Conservation (phyloP, 768 basidiomycete species). For the Rhizopogon vesiculosus region DNA sequence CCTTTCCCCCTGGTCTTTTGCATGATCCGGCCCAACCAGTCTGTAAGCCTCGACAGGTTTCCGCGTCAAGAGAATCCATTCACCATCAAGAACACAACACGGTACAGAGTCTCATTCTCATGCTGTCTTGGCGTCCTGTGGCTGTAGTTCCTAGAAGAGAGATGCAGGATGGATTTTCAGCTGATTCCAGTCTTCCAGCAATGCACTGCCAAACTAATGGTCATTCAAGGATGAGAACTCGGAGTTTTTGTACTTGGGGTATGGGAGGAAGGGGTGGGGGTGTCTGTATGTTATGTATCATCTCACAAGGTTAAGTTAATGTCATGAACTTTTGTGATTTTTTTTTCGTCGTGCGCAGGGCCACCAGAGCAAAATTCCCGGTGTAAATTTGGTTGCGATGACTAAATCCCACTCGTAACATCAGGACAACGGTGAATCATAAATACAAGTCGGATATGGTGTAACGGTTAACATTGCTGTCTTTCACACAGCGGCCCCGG, state of each 20-base stretch:
- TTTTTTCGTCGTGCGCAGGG: not conserved
- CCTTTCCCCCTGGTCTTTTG: not conserved
- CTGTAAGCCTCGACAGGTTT: not conserved
- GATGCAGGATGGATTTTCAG: not conserved
- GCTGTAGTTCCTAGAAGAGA: not conserved
- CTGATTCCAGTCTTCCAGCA: not conserved
- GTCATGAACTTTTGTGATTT: not conserved
- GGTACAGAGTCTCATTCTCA: conserved; percentile 1
- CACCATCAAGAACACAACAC: not conserved
- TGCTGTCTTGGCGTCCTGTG: not conserved
- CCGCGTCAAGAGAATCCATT: not conserved
- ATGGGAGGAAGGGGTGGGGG: not conserved
- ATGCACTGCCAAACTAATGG: not conserved
- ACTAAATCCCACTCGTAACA: too few species aligned
- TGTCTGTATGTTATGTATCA: not conserved
- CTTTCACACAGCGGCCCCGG: conserved; percentile 17
- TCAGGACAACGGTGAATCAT: not conserved
- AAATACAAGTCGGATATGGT: conserved; percentile 10
- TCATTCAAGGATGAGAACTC: not conserved
- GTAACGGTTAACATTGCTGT: conserved; percentile 17
- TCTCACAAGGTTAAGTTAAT: conserved; percentile 1
- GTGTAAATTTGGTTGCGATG: too few species aligned
- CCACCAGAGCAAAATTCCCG: too few species aligned
- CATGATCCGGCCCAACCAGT: not conserved
- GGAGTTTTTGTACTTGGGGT: not conserved